phyloP scores from a whole-genome alignment of 2,329 filamentous ascomycete species.

The Colletotrichum trifolii region DNA sequence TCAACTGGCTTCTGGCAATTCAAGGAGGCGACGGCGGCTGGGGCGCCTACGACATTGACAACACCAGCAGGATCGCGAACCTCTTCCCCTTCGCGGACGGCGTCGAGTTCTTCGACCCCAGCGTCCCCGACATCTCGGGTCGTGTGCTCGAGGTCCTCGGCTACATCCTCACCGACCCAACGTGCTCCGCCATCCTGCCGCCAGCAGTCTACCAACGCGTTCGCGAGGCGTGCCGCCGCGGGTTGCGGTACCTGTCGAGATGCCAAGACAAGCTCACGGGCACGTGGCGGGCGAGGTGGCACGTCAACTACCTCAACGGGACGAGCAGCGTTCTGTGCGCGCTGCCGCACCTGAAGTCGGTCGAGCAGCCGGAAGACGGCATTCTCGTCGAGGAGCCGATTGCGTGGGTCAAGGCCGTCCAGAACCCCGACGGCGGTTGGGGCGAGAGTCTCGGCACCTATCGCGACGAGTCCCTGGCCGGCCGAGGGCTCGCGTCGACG shows the following conservation, averaged over 20 bases:
- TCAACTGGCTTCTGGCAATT: conserved; percentile 19
- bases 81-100: conserved; percentile 18
- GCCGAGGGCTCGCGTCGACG: conserved; percentile 6
- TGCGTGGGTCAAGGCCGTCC: conserved; percentile 6
- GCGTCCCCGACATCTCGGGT: conserved; percentile 19
- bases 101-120: conserved; percentile 21
- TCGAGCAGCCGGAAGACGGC: conserved; percentile 1
- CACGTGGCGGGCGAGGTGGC: conserved; percentile 24
- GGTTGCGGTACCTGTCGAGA: conserved; percentile 1
- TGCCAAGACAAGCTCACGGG: conserved; percentile 17
- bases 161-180: conserved; percentile 12
- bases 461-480: conserved; percentile 10
- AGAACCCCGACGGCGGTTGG: conserved; percentile 21
- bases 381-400: not conserved
- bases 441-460: conserved; percentile 20
- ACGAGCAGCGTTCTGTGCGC: conserved; percentile 23
- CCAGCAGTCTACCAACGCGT: conserved; percentile 7
- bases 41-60: conserved; percentile 23
- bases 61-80: conserved; percentile 10
- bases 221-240: conserved; percentile 3
- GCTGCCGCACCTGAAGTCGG: not conserved
- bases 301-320: conserved; percentile 27
- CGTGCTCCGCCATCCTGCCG: conserved; percentile 4
- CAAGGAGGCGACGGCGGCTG: conserved; percentile 23
- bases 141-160: conserved; percentile 15